Conservation (phyloP, 192 early-diverging fungal genomes). For the Pilaira anomala region DNA sequence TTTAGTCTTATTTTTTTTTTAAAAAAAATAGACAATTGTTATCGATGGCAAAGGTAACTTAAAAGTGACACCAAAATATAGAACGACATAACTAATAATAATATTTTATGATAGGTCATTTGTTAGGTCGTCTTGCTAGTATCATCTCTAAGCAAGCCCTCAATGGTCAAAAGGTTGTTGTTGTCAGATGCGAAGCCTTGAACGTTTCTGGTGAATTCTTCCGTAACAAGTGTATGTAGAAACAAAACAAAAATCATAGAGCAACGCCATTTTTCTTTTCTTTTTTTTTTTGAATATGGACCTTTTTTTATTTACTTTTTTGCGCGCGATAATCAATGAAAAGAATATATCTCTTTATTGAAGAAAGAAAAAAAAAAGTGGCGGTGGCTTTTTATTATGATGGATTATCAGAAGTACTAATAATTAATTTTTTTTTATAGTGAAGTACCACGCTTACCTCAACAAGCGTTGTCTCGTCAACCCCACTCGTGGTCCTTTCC, state of each 20-base stretch:
- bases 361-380: too few species aligned
- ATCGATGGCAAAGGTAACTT: constrained; percentile 88
- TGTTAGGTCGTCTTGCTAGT: constrained; percentile 95
- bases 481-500: constrained; percentile 95
- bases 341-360: too few species aligned
- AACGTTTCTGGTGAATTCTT: constrained; percentile 98
- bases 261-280: not conserved
- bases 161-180: constrained; percentile 93
- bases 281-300: not conserved
- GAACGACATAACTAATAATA: too few species aligned
- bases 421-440: constrained; percentile 38
- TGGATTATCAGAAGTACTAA: not conserved
- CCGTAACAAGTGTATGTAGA: constrained; percentile 94
- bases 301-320: too few species aligned
- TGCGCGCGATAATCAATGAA: too few species aligned
- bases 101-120: constrained; percentile 54
- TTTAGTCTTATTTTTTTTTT: not conserved
- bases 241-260: too few species aligned
- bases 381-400: too few species aligned
- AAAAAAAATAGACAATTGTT: constrained; percentile 77
- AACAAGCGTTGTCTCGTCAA: constrained; percentile 98
- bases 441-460: constrained; percentile 95
- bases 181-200: constrained; percentile 98
- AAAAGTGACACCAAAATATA: too few species aligned
- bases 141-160: constrained; percentile 98